Base-by-base conservation (phyloP, 2,329 filamentous ascomycete species). In the Epichloe scottii region DNA sequence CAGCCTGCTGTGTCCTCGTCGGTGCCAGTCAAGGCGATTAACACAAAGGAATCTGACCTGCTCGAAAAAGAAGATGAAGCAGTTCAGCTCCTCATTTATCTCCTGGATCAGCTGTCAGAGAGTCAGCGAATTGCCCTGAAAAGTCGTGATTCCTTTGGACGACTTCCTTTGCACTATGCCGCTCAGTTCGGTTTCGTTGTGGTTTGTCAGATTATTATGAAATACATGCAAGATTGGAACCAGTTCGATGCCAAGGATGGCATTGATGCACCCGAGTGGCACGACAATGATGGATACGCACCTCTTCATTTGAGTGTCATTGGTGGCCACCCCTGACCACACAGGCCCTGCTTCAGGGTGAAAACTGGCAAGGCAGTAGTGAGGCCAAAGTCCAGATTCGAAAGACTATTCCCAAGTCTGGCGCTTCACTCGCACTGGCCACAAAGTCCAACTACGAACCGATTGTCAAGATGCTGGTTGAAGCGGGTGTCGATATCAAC, bases 151-250 rank as follows among this genome's bases (percentile, higher is more conserved):
- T 76, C 82, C 0, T 86, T 91, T 54, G 90, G 89, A 3, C 85
- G 91, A 4, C 77, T 91, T 14, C 89, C 91, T 1, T 74, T 97
- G 11, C 91, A 97, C 65, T 96, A 96, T 63, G 89, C 89, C 3
- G 91, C 93, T 0, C 89, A 97, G 64, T 95, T 94, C 63, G 93
- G 93, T 2, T 89, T 96, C 59, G 87, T 93, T 3, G 80, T 89
- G n/a, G 84, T 96, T 10, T 95, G 89, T 62, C 79, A 95, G 62
- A 76, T 90, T 23, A 78, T 97, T 57, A 90, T 96, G 71, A 82
- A 84, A 56, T 84, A 85, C 60, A 90, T 98, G 82, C 87, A 91
- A 63, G 77, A 82, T 23, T 97, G 91, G 91, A 79, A 79, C 15
- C 83, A 94, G 59, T 95, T 95, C 61, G 78, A 95, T 60, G 82